These are phyloP conservation scores for Beauveria varroae DNA, from an alignment of 2,329 filamentous ascomycete genomes.

Conservation along the genomic window DNA sequence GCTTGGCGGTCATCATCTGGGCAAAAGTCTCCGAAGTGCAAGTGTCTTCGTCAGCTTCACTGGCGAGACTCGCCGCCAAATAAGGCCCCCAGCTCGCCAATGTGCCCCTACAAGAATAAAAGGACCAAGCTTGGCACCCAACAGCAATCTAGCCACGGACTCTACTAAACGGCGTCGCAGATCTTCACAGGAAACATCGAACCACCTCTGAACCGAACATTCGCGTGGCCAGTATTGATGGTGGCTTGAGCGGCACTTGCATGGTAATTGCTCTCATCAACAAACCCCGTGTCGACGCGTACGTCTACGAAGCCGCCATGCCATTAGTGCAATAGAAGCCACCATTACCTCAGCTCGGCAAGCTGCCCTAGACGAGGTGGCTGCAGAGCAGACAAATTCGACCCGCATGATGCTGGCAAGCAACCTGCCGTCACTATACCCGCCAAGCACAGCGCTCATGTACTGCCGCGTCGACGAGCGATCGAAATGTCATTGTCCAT, in stretches of 20 bases:
- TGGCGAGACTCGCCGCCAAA: background rate
- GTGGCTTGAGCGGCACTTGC: slow-evolving; percentile 17
- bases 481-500: slow-evolving; percentile 14
- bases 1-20: background rate
- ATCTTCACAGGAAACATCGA: background rate
- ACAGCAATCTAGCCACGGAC: background rate
- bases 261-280: slow-evolving; percentile 16
- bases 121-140: background rate
- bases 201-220: background rate
- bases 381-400: slow-evolving; percentile 14
- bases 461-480: background rate
- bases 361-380: slow-evolving; percentile 13
- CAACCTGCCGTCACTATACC: background rate
- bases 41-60: no score
- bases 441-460: background rate
- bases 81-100: background rate
- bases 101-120: background rate
- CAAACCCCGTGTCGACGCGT: slow-evolving; percentile 14
- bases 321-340: slow-evolving; percentile 14
- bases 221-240: slow-evolving; percentile 18
- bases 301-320: slow-evolving; percentile 18
- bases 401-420: slow-evolving; percentile 8
- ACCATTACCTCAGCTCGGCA: slow-evolving; percentile 7
- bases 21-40: background rate
- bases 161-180: background rate